phyloP scores from a whole-genome alignment of 208 protist genomes.

The Leishmania aethiopica region DNA sequence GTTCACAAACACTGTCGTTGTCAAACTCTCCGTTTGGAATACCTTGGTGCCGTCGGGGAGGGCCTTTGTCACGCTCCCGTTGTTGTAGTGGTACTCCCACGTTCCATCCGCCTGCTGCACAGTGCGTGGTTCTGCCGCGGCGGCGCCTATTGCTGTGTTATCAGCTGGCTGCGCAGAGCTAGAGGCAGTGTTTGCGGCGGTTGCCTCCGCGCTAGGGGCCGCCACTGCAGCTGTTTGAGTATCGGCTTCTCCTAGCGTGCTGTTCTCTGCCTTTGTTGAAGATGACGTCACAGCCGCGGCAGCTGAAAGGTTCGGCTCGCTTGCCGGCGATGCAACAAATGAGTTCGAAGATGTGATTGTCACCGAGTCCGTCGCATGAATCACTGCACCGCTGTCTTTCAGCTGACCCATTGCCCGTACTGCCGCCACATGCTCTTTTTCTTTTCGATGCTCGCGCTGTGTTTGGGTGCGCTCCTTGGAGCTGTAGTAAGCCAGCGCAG shows the following conservation, averaged over 20 bases:
- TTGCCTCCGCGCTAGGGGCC: background rate
- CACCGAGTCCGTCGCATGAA: constrained; percentile 52
- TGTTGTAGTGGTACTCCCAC: constrained; percentile 81
- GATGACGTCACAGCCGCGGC: background rate
- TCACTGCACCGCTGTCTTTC: constrained; percentile 55
- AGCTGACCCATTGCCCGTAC: constrained; percentile 48
- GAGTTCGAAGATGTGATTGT: constrained; percentile 21
- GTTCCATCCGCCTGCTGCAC: constrained; percentile 69
- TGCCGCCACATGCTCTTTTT: constrained; percentile 51
- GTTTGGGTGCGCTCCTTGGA: constrained; percentile 40
- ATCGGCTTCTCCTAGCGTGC: background rate
- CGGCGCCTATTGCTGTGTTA: background rate
- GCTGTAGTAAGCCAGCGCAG: constrained; percentile 58
- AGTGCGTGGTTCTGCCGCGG: constrained; percentile 36
- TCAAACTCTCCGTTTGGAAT: constrained; percentile 57
- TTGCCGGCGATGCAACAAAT: background rate
- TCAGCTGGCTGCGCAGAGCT: background rate
- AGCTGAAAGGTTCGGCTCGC: background rate
- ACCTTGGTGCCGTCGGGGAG: constrained; percentile 65
- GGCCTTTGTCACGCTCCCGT: constrained; percentile 63
- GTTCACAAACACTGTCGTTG: constrained; percentile 69
- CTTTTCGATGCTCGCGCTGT: constrained; percentile 29
- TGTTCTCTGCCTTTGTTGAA: background rate
- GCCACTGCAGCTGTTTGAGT: background rate
- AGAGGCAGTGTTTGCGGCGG: background rate